Conservation (phyloP, 2,329 filamentous ascomycete species). For the Aspergillus tanneri region DNA sequence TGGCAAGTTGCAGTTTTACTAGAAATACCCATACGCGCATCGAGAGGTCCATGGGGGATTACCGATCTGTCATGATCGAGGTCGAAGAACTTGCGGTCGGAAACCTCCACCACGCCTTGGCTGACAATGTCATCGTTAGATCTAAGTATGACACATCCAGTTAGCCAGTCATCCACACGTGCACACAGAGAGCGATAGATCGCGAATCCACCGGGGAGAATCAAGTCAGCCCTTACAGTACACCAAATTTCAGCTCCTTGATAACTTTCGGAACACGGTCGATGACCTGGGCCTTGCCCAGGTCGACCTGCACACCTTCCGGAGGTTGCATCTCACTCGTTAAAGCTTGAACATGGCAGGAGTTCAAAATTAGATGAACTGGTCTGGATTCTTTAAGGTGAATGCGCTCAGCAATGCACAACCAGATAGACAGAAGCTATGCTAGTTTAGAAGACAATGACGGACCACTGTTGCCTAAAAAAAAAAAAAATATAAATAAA, state of each 20-base stretch:
- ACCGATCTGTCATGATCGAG: conserved; percentile 74
- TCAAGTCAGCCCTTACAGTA: conserved; percentile 60
- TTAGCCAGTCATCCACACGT: conserved; percentile 9
- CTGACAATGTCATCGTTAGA: conserved; percentile 94
- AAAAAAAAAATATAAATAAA: no score
- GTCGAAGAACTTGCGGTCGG: conserved; percentile 91
- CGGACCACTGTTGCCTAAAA: background rate
- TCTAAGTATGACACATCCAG: conserved; percentile 43
- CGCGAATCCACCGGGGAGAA: background rate
- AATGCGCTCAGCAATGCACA: background rate
- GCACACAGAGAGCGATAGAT: background rate
- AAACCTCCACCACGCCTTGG: conserved; percentile 90
- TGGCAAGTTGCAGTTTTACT: conserved; percentile 75
- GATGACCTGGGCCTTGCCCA: conserved; percentile 79
- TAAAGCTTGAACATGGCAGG: conserved; percentile 39
- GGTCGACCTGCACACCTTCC: conserved; percentile 48
- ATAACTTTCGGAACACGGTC: conserved; percentile 89
- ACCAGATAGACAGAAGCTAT: background rate
- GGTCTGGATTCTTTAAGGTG: no score
- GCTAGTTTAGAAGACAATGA: background rate
- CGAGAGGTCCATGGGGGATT: conserved; percentile 80
- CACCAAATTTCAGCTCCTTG: conserved; percentile 89
- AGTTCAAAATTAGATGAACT: background rate
- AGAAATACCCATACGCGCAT: conserved; percentile 83
- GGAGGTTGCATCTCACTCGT: conserved; percentile 42